phyloP scores from a whole-genome alignment of 257 asterid genomes.

The Avicennia marina region DNA sequence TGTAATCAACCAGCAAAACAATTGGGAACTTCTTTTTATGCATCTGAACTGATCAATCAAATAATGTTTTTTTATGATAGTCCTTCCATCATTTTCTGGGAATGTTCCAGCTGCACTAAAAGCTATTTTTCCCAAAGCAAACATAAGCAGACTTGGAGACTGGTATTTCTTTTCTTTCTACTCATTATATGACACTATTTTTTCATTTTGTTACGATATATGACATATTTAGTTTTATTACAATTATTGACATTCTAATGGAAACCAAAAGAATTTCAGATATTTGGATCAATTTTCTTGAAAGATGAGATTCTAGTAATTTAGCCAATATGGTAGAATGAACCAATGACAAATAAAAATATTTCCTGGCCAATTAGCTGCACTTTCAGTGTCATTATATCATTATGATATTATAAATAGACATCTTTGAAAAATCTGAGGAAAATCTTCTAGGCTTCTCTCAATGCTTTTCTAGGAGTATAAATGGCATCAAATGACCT shows the following conservation, averaged over 20 bases:
- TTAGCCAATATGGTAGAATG: neutral
- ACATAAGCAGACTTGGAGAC: conserved; percentile 85
- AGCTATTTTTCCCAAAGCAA: conserved; percentile 73
- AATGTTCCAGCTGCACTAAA: conserved; percentile 92
- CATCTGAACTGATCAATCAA: conserved; percentile 14
- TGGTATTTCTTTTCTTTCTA: conserved; percentile 49
- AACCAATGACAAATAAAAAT: neutral
- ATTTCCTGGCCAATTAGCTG: neutral
- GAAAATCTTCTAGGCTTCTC: neutral
- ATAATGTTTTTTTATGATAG: conserved; percentile 32
- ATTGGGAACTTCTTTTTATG: neutral
- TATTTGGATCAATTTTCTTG: too few species aligned
- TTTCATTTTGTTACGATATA: conserved; percentile 7
- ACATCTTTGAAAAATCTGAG: neutral
- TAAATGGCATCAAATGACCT: neutral
- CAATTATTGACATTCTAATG: too few species aligned
- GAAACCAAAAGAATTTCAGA: too few species aligned
- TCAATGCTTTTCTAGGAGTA: neutral
- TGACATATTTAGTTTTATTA: too few species aligned
- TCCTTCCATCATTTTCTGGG: conserved; percentile 98
- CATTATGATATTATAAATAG: neutral
- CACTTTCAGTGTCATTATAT: neutral
- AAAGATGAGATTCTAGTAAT: neutral
- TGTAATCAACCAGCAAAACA: neutral
- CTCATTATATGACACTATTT: conserved; percentile 1